These are phyloP conservation scores for Lodderomyces metapsilosis DNA, from an alignment of 1,139 yeast genomes.

Conservation along the genomic window DNA sequence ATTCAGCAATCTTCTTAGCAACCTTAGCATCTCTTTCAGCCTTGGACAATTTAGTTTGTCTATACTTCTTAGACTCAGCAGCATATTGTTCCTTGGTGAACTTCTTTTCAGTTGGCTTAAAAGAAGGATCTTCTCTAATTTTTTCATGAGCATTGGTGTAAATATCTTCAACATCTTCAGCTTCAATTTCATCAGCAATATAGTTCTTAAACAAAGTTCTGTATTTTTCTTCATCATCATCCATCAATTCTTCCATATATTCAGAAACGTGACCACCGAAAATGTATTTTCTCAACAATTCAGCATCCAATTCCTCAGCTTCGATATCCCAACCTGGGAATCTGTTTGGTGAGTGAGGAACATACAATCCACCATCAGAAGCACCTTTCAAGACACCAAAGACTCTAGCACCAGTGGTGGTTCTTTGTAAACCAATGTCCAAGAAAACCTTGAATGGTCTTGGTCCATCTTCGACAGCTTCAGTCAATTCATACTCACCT, in stretches of 20 bases:
- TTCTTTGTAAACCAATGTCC: slow-evolving; percentile 99
- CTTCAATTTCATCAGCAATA: slow-evolving; percentile 96
- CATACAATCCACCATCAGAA: slow-evolving; percentile 99
- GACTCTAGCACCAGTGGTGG: slow-evolving; percentile 99
- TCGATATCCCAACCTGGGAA: slow-evolving; percentile 99
- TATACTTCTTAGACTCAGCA: slow-evolving; percentile 93
- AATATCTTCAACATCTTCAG: slow-evolving; percentile 94
- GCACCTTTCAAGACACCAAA: slow-evolving; percentile 99
- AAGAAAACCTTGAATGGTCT: slow-evolving; percentile 99
- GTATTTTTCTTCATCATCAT: slow-evolving; percentile 99
- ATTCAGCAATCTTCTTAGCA: slow-evolving; percentile 89
- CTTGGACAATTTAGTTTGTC: slow-evolving; percentile 80
- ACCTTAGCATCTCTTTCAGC: slow-evolving; percentile 90
- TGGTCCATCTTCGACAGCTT: slow-evolving; percentile 99
- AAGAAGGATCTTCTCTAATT: slow-evolving; percentile 94
- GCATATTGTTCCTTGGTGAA: slow-evolving; percentile 97
- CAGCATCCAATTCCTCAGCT: slow-evolving; percentile 97
- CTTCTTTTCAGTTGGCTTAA: slow-evolving; percentile 91
- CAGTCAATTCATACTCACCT: slow-evolving; percentile 98
- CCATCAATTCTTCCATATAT: slow-evolving; percentile 99
- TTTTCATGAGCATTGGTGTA: slow-evolving; percentile 93
- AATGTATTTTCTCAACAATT: slow-evolving; percentile 97
- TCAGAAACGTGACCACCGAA: slow-evolving; percentile 99
- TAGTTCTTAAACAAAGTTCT: slow-evolving; percentile 93
- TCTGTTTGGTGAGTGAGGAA: slow-evolving; percentile 99